Base-by-base conservation (phyloP, 2,329 filamentous ascomycete genomes). In the Sporothrix variecibatus region DNA sequence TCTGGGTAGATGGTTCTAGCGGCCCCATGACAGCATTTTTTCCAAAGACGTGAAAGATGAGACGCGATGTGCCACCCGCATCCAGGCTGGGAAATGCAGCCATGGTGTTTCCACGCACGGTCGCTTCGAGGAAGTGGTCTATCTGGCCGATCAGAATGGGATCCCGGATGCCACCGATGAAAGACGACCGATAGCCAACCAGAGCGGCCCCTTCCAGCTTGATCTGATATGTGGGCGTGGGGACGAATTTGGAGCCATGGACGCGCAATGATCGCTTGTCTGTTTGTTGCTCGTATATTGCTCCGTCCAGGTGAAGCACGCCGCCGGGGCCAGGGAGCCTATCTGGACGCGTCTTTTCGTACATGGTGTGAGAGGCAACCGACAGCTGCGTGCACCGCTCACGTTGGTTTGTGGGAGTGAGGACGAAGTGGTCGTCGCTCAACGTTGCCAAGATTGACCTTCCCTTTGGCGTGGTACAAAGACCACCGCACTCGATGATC, bases 331-430 rank as follows among this genome's bases (percentile, higher is more conserved):
- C 87, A 6, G 80, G 75, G 0, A 88, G 77, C 1, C 85, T 76
- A 77, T 89, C 87, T 0, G 87, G 87, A 20, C 87, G 78, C 0
- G 83, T 82, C 75, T 89, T 89, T 79, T 89, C 87, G 72, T 89
- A 89, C 8, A 89, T 77, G 0, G 86, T 85, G 75, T 89, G 87
- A 0, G 87, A 85, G 0, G 86, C 86, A 0, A 89, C 86, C 0
- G 83, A 85, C 0, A 84, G 71, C 0, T 85, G 82, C 0, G 84
- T 88, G 74, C 87, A 88, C 1, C 79, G 79, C 0, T 83, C 80
- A 0, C 75, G 74, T 0, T 83, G 81, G 5, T 81, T 79, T 0
- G 83, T 77, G 0, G 87, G 86, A 2, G 78, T 77, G 2, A 89
- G 80, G 56, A 87, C 85, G 72, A 89, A 89, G 1, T 77, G 79